These are phyloP conservation scores for Albugo candida DNA, from an alignment of 352 stramenopile species.

Conservation along the genomic window DNA sequence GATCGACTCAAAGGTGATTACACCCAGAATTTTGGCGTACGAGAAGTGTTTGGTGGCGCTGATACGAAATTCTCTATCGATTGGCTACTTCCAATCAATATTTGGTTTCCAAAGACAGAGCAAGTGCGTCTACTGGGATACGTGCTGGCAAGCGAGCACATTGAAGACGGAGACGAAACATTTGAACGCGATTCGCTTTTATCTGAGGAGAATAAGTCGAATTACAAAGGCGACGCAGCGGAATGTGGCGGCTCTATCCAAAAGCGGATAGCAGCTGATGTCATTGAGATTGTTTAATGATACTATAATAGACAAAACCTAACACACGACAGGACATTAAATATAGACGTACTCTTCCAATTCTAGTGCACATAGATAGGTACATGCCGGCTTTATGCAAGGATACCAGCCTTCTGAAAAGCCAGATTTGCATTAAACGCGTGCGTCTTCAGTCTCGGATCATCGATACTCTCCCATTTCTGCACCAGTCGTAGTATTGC, in stretches of 20 bases:
- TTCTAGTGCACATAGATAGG: constrained; percentile 6
- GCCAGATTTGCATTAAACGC: constrained; percentile 58
- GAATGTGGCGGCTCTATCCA: constrained; percentile 73
- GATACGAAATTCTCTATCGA: constrained; percentile 35
- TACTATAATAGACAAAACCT: background rate
- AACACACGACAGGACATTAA: background rate
- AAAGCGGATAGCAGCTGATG: constrained; percentile 42
- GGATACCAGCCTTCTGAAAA: constrained; percentile 54
- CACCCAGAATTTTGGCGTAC: constrained; percentile 46
- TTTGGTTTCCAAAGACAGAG: constrained; percentile 74
- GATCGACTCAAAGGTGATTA: constrained; percentile 89
- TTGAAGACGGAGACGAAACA: constrained; percentile 37
- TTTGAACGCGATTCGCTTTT: too few species aligned
- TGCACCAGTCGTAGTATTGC: constrained; percentile 48
- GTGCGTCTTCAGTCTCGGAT: constrained; percentile 72
- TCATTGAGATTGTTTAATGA: constrained; percentile 27
- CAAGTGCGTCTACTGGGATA: constrained; percentile 73
- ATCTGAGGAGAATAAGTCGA: too few species aligned
- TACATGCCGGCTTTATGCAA: constrained; percentile 21
- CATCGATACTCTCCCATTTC: constrained; percentile 65
- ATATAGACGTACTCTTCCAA: background rate
- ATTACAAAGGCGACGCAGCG: constrained; percentile 50
- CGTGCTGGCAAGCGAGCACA: constrained; percentile 53
- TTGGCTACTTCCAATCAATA: constrained; percentile 70
- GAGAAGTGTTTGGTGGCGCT: constrained; percentile 60